Percentiles rank a stretch among this genome's conserved stretches.
Conservation (phyloP, 2,329 filamentous ascomycete genomes). For the Harringtonia aguacate region DNA sequence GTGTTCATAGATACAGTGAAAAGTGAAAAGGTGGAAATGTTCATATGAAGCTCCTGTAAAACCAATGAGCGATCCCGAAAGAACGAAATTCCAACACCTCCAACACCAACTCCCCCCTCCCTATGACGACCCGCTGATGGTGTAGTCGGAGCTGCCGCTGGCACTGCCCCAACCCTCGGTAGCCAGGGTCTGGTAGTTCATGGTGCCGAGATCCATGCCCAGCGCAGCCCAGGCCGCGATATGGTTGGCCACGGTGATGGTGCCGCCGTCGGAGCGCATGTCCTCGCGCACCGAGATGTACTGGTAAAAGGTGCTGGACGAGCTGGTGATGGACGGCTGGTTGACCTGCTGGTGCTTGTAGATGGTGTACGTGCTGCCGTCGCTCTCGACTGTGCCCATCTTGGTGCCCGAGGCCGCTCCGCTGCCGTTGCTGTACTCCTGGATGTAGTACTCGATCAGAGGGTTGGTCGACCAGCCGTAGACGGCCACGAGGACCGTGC, state of each 20-base stretch:
- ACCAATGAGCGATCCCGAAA: too few species aligned
- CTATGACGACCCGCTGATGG: conserved; percentile 7
- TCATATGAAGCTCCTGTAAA: too few species aligned
- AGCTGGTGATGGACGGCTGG: conserved; percentile 32
- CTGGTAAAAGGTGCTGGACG: conserved; percentile 33
- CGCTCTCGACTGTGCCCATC: conserved; percentile 20
- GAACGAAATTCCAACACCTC: too few species aligned
- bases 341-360: conserved; percentile 24
- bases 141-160: conserved; percentile 19
- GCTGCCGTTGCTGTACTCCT: conserved; percentile 12
- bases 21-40: too few species aligned
- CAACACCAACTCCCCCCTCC: too few species aligned
- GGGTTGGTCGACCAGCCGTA: conserved; percentile 13
- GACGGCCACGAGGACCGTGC: conserved; percentile 17
- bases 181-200: conserved; percentile 38
- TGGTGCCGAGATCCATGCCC: conserved; percentile 30
- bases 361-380: conserved; percentile 24
- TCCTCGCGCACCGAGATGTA: conserved; percentile 37
- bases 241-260: conserved; percentile 33
- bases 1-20: too few species aligned
- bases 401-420: conserved; percentile 8
- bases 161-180: conserved; percentile 32
- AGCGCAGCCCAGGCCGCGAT: conserved; percentile 34
- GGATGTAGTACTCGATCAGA: conserved; percentile 13
- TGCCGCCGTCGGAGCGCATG: conserved; percentile 37